These are phyloP conservation scores for Neolentinus lepideus DNA, from an alignment of 1,284 basidiomycete genomes.

Conservation along the genomic window DNA sequence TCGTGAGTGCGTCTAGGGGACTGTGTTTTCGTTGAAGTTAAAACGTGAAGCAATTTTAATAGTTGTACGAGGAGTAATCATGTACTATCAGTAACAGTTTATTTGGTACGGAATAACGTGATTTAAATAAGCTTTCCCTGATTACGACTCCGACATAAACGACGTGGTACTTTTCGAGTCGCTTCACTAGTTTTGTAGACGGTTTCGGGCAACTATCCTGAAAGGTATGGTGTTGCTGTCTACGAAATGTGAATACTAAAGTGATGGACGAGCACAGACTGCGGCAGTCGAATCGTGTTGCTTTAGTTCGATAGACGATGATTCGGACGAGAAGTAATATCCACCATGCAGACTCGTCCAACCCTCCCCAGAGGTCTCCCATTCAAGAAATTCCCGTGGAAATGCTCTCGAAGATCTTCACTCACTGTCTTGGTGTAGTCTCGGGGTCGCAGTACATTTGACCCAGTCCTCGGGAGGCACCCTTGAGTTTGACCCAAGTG, in stretches of 20 bases:
- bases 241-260: no score
- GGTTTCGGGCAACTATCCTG: no score
- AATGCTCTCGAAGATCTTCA: background rate
- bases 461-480: background rate
- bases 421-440: background rate
- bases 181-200: no score
- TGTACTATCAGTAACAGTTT: background rate
- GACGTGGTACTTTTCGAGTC: background rate
- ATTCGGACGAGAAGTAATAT: no score
- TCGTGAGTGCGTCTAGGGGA: slow-evolving; percentile 9
- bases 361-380: background rate
- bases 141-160: background rate
- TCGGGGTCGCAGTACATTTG: background rate
- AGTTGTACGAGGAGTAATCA: background rate
- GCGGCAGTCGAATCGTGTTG: no score
- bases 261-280: no score
- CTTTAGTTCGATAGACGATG: no score
- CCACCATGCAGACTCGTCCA: no score
- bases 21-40: background rate
- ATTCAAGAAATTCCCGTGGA: background rate
- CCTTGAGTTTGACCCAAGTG: background rate
- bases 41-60: background rate
- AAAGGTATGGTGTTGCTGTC: no score
- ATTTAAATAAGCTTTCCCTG: background rate
- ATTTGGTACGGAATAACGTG: background rate